phyloP scores from a whole-genome alignment of 1,284 basidiomycete species.

The Melampsora americana region DNA sequence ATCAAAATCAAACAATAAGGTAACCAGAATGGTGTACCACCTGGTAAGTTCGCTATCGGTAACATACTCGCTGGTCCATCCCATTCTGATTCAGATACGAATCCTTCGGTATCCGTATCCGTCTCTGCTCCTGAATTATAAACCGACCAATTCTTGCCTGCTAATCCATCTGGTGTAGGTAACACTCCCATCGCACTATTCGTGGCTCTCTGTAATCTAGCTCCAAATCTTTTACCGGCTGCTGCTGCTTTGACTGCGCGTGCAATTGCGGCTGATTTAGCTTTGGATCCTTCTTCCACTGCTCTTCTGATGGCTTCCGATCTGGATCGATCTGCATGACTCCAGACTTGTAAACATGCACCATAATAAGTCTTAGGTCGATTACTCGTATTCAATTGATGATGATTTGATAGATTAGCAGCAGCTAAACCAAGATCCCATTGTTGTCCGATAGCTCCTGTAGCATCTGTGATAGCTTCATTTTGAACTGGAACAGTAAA shows the following conservation, averaged over 20 bases:
- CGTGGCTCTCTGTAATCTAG: conserved; percentile 42
- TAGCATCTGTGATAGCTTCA: neutral
- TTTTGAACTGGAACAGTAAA: conserved; percentile 58
- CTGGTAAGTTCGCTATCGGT: conserved; percentile 60
- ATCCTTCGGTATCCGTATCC: conserved; percentile 42
- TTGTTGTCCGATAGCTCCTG: conserved; percentile 13
- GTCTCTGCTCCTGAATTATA: conserved; percentile 49
- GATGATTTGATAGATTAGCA: conserved; percentile 9
- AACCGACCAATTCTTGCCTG: conserved; percentile 44
- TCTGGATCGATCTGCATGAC: conserved; percentile 81
- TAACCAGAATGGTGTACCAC: conserved; percentile 86
- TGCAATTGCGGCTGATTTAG: conserved; percentile 43
- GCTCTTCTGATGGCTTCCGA: conserved; percentile 55
- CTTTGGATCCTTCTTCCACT: conserved; percentile 42
- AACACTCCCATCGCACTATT: conserved; percentile 41
- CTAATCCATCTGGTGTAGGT: conserved; percentile 50
- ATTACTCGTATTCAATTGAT: neutral
- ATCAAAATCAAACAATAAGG: conserved; percentile 79
- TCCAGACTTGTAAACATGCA: conserved; percentile 87
- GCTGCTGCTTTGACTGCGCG: conserved; percentile 48
- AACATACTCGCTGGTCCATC: conserved; percentile 38
- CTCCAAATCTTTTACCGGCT: conserved; percentile 43
- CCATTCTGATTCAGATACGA: conserved; percentile 48
- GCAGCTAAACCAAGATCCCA: conserved; percentile 20
- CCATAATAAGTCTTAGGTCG: conserved; percentile 68